Evolutionary conservation across 371 early-diverging fungal genomes (phyloP), one percentile per base, ranked within the genome.

Genomic region (Zancudomyces culisetae): DNA sequence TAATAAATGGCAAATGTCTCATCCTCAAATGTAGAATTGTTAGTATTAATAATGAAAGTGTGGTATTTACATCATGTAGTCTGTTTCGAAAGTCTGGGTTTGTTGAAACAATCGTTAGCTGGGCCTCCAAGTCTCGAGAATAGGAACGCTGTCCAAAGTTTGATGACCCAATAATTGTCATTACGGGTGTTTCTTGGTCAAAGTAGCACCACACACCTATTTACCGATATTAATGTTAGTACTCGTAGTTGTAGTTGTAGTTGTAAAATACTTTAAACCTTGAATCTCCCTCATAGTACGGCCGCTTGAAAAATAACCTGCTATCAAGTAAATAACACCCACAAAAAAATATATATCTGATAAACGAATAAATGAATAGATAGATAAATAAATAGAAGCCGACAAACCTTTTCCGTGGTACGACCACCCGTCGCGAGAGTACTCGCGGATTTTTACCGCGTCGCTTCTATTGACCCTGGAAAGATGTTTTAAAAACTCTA

Each of bases 71-170:
- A 66, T 80, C 68, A 49, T 76, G 64, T 51, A 90, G 55, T 28
- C 66, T 60, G 27, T 61, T 55, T 53, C 72, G 76, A 46, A 91
- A 60, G 4, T 52, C 60, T 24, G 50, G 39, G 42, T 83, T 77
- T 2, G 62, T 58, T 18, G 89, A 86, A 26, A 81, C 66, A 0
- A 90, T 57, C 8, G 85, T 61, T 1, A 83, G 70, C 56, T 93
- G 90, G 12, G 87, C 80, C 57, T 96, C 95, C 54, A 96, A 56
- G 61, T 96, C 95, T 15, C 91, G 72, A 22, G 77, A 73, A n/a
- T 81, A 68, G 1, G 93, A 93, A 30, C 94, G 75, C 56, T 85
- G 77, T 0, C 90, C 89, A 69, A 83, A 90, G 64, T 95, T 96
- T 13, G 89, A 81, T 0, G 92, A 91, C 3, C 95, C 95, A 52